Conservation (phyloP, 805 yeast species). For the Yarrowia sp. region DNA sequence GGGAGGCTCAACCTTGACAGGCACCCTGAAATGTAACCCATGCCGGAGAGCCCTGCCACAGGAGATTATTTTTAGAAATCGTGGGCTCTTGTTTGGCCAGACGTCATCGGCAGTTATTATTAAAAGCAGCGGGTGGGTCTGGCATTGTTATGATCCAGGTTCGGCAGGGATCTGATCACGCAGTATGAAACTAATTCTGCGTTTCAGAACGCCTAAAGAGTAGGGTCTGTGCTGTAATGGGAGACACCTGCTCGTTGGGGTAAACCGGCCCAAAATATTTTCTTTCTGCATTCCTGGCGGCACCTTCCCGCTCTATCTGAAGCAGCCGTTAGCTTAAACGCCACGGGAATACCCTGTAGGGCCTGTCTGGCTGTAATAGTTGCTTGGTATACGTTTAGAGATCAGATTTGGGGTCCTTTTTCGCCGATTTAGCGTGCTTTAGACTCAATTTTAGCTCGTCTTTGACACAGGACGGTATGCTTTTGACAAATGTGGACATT, state of each 20-base stretch:
- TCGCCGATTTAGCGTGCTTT: too few species aligned
- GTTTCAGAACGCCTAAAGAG: background rate
- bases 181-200: background rate
- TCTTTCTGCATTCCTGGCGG: background rate
- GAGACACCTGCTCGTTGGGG: background rate
- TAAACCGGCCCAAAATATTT: too few species aligned
- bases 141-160: background rate
- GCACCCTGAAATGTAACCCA: background rate
- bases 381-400: too few species aligned
- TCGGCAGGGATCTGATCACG: slow-evolving; percentile 1
- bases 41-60: background rate
- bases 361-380: background rate
- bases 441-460: too few species aligned
- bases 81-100: background rate
- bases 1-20: background rate
- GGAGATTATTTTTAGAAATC: background rate
- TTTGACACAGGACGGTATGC: too few species aligned
- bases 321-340: background rate
- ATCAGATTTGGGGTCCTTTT: too few species aligned
- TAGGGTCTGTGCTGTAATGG: background rate
- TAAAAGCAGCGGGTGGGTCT: background rate
- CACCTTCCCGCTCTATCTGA: background rate
- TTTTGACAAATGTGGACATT: background rate
- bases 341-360: too few species aligned
- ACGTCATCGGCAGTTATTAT: background rate